Base-by-base conservation (phyloP, 345 rosid species). In the Gynandropsis gynandra region DNA sequence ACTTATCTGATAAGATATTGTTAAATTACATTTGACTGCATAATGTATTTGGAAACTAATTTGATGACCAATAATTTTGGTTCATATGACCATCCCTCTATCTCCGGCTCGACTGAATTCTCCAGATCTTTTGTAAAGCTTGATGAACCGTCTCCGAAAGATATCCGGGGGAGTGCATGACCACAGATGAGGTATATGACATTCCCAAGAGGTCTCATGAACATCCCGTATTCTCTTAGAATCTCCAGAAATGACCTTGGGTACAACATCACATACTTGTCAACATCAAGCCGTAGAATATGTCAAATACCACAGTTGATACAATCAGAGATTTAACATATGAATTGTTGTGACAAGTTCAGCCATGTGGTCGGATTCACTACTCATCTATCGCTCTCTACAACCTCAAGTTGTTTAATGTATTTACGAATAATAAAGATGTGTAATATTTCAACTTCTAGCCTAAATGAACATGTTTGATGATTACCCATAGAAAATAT, bases 111-210 rank as follows among this genome's bases (percentile, higher is more conserved):
- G 43, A 53, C 40, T 47, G 40, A 78, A 80, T 45, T 72, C 80
- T 40, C 75, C 75, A 12, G 87, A 86, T 52, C 81, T 68, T 46
- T 17, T 57, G 52, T 73, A 47, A 56, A 90, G 81, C 56, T 79
- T 82, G 64, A 62, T 8, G 18, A 92, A 86, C 7, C 76, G 74
- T 45, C 39, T 69, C n/a, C 45, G 43, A 79, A 95, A 92, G 54
- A 58, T 61, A 34, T 74, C 69, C 4, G 96, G 81, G 34, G 86
- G 54, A 9, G 95, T 79, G 57, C 87, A 85, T 49, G 98, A 0
- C 93, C 87, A 50, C 87, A 87, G 81, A 92, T 79, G 63, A 92
- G 76, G 63, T 92, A 92, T 10, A 92, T 70, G 14, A 87, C 93
- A 69, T 82, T 82, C 31, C 98, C 98, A 15, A 92, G 75, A 43